These are phyloP conservation scores for Phyllosticta capitalensis DNA, from an alignment of 2,329 filamentous ascomycete genomes.

Conservation along the genomic window DNA sequence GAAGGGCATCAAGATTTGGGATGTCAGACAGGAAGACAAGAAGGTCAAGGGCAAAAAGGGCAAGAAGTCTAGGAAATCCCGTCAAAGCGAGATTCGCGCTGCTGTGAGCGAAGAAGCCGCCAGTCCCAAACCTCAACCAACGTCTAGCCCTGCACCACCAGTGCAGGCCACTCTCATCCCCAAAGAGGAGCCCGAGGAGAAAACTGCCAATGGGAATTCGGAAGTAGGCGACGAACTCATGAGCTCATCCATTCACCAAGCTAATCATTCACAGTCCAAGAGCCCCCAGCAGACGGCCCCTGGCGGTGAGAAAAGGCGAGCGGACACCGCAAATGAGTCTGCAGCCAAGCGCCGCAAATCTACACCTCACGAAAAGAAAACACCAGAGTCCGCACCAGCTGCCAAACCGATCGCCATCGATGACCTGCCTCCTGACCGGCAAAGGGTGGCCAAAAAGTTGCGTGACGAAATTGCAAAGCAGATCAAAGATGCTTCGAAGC, in stretches of 20 bases:
- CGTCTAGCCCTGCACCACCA: slow-evolving; percentile 11
- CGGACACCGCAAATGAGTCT: slow-evolving; percentile 21
- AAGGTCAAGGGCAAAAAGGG: slow-evolving; percentile 48
- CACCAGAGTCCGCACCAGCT: slow-evolving; percentile 13
- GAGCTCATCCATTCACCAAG: not conserved
- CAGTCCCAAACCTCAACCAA: slow-evolving; percentile 15
- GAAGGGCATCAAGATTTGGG: slow-evolving; percentile 80
- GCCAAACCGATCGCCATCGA: slow-evolving; percentile 16
- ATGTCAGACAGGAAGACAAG: slow-evolving; percentile 49
- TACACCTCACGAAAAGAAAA: slow-evolving; percentile 19
- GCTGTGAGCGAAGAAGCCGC: slow-evolving; percentile 34
- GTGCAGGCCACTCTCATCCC: not conserved
- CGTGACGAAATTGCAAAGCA: slow-evolving; percentile 59
- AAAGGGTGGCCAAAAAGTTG: slow-evolving; percentile 59
- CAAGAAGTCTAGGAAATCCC: slow-evolving; percentile 54
- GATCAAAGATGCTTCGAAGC: slow-evolving; percentile 58
- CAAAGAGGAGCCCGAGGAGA: slow-evolving; percentile 16
- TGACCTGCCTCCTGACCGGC: slow-evolving; percentile 53
- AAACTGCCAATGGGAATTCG: slow-evolving; percentile 7
- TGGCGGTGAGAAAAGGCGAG: slow-evolving; percentile 27
- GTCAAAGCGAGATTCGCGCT: slow-evolving; percentile 49
- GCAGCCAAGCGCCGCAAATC: slow-evolving; percentile 30
- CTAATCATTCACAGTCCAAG: not conserved
- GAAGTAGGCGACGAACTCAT: not conserved
- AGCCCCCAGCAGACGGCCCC: not conserved